Conservation (phyloP, 768 basidiomycete genomes). For the Tricholoma saponaceum region DNA sequence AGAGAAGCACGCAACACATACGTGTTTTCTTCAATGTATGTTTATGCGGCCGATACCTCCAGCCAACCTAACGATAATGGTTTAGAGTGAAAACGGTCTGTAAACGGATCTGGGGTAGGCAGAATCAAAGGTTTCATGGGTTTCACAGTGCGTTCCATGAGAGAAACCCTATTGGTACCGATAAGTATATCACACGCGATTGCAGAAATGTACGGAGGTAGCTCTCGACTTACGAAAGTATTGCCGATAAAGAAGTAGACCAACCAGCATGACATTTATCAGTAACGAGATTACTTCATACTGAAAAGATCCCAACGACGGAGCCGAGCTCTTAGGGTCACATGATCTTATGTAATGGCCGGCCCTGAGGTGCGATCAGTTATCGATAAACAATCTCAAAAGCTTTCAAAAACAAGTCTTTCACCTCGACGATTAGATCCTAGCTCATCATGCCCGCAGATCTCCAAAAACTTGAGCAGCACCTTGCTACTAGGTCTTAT, state of each 20-base stretch:
- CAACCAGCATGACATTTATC: too few relatives aligned
- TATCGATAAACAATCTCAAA: not conserved
- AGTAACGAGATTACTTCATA: too few relatives aligned
- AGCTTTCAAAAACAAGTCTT: conserved; percentile 7
- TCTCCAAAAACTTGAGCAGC: conserved; percentile 73
- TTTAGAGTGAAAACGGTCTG: not conserved
- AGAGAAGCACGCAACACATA: not conserved
- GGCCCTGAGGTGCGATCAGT: conserved; percentile 20
- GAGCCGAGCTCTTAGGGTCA: too few relatives aligned
- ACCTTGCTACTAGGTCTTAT: conserved; percentile 85
- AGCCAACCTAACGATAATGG: not conserved
- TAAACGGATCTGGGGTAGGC: not conserved
- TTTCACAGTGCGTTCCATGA: too few relatives aligned
- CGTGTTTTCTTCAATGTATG: not conserved
- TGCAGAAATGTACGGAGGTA: not conserved
- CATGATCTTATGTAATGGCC: conserved; percentile 16
- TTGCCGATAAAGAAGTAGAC: too few relatives aligned
- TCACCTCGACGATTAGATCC: conserved; percentile 22
- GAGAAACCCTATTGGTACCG: not conserved
- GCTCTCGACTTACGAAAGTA: not conserved
- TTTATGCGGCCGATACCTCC: not conserved
- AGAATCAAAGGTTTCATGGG: too few relatives aligned
- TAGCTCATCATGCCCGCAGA: conserved; percentile 56
- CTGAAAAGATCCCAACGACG: too few relatives aligned
- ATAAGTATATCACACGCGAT: not conserved